These are phyloP conservation scores for Heteromeles arbutifolia DNA, from an alignment of 306 rosid genomes.

Conservation along the genomic window DNA sequence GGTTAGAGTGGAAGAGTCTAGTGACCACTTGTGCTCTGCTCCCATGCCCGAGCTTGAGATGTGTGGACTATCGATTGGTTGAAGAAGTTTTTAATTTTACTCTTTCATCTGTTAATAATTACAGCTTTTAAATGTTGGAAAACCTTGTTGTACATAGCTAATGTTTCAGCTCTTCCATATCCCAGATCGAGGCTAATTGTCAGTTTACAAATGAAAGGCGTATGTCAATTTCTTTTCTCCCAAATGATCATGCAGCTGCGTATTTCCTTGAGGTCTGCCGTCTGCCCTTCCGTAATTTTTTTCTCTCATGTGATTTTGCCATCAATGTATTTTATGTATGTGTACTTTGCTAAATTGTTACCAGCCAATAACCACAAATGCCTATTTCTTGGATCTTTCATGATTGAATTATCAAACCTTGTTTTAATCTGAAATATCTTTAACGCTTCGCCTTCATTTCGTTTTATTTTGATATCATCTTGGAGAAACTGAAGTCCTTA, in stretches of 20 bases:
- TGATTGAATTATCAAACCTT: not conserved
- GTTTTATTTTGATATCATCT: not conserved
- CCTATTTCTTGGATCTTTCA: not conserved
- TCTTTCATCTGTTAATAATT: not conserved
- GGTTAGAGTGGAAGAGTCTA: too few relatives aligned
- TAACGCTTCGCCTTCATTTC: not conserved
- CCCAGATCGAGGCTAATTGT: constrained; percentile 67
- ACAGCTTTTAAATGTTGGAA: not conserved
- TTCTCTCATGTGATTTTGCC: not conserved
- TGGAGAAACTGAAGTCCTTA: not conserved
- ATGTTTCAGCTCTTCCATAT: constrained; percentile 20
- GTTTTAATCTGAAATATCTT: not conserved
- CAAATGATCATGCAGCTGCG: constrained; percentile 54
- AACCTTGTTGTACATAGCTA: constrained; percentile 19
- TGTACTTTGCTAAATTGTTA: not conserved
- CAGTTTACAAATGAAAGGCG: constrained; percentile 69
- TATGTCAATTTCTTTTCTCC: constrained; percentile 52
- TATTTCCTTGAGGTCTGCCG: constrained; percentile 79
- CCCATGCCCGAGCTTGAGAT: not conserved
- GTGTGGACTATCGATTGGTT: not conserved
- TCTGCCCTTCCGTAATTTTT: constrained; percentile 14
- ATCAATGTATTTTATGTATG: not conserved
- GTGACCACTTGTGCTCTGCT: not conserved
- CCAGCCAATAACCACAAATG: not conserved
- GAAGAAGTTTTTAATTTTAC: not conserved